A percentile compares a stretch with the other conserved stretches of the same genome.
Evolutionary conservation across 352 stramenopile genomes (phyloP).

Genomic region (Plasmopara muralis): DNA sequence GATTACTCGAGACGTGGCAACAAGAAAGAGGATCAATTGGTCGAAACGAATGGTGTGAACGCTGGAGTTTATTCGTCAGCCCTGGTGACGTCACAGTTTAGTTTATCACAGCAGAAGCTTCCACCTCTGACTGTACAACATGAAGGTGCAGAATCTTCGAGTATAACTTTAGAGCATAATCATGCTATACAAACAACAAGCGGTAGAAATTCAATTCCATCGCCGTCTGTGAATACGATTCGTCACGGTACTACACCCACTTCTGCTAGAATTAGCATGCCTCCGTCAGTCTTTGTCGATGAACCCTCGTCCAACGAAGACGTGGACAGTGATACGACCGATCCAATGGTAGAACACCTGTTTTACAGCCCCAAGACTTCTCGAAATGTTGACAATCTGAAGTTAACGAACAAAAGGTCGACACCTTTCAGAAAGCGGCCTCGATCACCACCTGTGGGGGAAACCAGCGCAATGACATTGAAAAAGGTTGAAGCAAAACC

Average conservation of each 20-base stretch:
- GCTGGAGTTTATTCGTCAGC: conserved; percentile 52
- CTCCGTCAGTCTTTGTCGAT: conserved; percentile 50
- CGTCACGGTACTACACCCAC: neutral
- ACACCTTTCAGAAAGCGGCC: conserved; percentile 28
- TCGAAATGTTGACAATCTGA: conserved; percentile 4
- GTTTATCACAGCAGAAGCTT: conserved; percentile 15
- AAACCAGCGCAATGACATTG: neutral
- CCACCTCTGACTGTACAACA: conserved; percentile 4
- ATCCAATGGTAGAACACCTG: conserved; percentile 62
- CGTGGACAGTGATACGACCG: conserved; percentile 55
- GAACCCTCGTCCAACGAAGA: conserved; percentile 52
- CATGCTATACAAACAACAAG: neutral
- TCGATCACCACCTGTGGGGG: conserved; percentile 18
- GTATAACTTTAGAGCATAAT: conserved; percentile 2
- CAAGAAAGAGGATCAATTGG: conserved; percentile 8
- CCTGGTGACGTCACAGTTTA: conserved; percentile 43
- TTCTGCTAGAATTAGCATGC: conserved; percentile 4
- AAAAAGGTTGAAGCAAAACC: conserved; percentile 2
- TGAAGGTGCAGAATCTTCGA: neutral
- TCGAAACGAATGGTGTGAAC: conserved; percentile 14
- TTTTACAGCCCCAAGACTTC: conserved; percentile 77
- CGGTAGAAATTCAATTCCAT: conserved; percentile 1
- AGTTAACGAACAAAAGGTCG: neutral
- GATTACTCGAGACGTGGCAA: conserved; percentile 18
- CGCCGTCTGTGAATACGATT: conserved; percentile 5